These are phyloP conservation scores for Fagopyrum esculentum DNA, from an alignment of 148 eudicot species.

Conservation along the genomic window DNA sequence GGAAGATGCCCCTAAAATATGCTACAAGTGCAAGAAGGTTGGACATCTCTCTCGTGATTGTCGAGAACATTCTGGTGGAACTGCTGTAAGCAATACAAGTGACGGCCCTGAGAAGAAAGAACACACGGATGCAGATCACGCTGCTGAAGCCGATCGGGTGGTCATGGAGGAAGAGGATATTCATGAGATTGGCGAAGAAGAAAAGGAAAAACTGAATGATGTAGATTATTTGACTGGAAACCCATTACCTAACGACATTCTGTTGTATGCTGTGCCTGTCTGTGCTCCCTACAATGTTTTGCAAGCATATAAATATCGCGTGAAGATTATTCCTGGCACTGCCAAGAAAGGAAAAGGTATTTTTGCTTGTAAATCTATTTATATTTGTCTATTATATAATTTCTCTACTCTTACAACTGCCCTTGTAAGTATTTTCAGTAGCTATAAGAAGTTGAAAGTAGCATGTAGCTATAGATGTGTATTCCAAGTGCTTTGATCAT, in stretches of 20 bases:
- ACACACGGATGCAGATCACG: slow-evolving; percentile 16
- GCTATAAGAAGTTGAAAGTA: neutral
- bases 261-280: slow-evolving; percentile 90
- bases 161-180: slow-evolving; percentile 96
- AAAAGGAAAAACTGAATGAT: slow-evolving; percentile 76
- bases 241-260: slow-evolving; percentile 75
- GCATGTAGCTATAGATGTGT: neutral
- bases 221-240: slow-evolving; percentile 89
- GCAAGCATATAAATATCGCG: slow-evolving; percentile 86
- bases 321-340: slow-evolving; percentile 86
- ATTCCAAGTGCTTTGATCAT: neutral
- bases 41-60: slow-evolving; percentile 96
- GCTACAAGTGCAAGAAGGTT: slow-evolving; percentile 86
- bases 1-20: slow-evolving; percentile 63
- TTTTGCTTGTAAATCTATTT: neutral
- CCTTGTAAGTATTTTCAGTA: neutral
- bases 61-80: slow-evolving; percentile 45
- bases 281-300: slow-evolving; percentile 88
- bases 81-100: slow-evolving; percentile 26
- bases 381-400: neutral
- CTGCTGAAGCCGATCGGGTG: slow-evolving; percentile 51
- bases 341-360: slow-evolving; percentile 97
- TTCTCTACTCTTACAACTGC: neutral
- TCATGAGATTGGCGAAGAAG: slow-evolving; percentile 96
- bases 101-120: slow-evolving; percentile 23